Percentiles rank a stretch among this genome's conserved stretches.
phyloP scores from a whole-genome alignment of 2,329 filamentous ascomycete genomes.

The Gaeumannomyces tritici region DNA sequence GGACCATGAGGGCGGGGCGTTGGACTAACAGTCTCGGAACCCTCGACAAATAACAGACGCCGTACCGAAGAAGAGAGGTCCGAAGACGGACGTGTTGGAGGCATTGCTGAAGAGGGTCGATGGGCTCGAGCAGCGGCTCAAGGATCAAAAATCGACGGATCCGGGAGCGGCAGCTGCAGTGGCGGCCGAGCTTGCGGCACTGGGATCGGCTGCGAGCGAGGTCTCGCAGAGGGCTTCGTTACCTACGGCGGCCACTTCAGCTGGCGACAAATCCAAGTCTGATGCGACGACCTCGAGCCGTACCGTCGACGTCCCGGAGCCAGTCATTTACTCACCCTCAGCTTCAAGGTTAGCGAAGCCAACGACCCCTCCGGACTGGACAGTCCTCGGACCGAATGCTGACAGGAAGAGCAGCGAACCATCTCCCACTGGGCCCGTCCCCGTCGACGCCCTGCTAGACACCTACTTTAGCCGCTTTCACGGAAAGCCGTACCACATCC shows the following conservation, averaged over 20 bases:
- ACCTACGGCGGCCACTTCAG: slow-evolving; percentile 11
- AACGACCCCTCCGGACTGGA: not conserved
- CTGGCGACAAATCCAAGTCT: slow-evolving; percentile 23
- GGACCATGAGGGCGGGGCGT: too few species aligned
- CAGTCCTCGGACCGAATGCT: not conserved
- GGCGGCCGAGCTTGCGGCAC: slow-evolving; percentile 8
- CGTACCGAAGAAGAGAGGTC: slow-evolving; percentile 79
- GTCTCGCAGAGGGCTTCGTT: slow-evolving; percentile 10
- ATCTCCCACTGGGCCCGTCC: slow-evolving; percentile 31
- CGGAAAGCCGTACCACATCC: slow-evolving; percentile 70
- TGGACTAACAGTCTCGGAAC: too few species aligned
- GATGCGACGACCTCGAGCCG: slow-evolving; percentile 19
- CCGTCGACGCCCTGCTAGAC: slow-evolving; percentile 58
- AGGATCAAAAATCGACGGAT: slow-evolving; percentile 48
- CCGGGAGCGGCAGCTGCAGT: slow-evolving; percentile 16
- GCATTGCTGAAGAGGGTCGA: slow-evolving; percentile 78
- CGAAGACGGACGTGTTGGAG: slow-evolving; percentile 83
- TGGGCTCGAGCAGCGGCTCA: slow-evolving; percentile 70
- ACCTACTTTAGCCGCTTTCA: slow-evolving; percentile 74
- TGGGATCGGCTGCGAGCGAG: slow-evolving; percentile 13
- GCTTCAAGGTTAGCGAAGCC: slow-evolving; percentile 21
- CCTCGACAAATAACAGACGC: slow-evolving; percentile 48
- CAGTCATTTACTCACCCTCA: slow-evolving; percentile 32
- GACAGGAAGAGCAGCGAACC: slow-evolving; percentile 26
- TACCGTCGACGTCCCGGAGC: slow-evolving; percentile 24